Evolutionary conservation across 2,329 filamentous ascomycete genomes (phyloP), one percentile per base, ranked within the genome.

Genomic region (Bipolaris bicolor): DNA sequence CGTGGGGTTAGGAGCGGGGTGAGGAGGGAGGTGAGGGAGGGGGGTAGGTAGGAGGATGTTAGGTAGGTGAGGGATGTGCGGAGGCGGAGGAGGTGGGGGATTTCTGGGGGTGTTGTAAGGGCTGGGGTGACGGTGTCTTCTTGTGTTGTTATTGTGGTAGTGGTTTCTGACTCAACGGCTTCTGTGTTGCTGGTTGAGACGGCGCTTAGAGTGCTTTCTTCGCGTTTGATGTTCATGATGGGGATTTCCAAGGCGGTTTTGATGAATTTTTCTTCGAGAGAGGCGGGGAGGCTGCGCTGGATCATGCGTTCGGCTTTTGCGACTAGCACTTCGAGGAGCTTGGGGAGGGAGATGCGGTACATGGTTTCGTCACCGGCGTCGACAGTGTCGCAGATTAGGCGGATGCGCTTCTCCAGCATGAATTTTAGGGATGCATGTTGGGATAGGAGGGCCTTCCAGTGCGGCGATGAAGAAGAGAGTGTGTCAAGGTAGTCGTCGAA

Each of bases 221-320:
- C 83, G 44, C 86, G 82, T 68, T 83, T 88, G 39, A 92, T 81
- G 31, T 86, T 86, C 65, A 91, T 79, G 41, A 96, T 80, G 0
- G 95, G 94, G 4, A 88, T 84, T 65, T 95, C 90, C 5, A 99
- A 80, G 2, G 85, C 84, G 68, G 89, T 89, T 49, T 83, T 85
- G 7, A 99, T 86, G 66, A 97, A 96, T 40, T 86, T 88, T 45
- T 95, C 90, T 72, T 97, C 94, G 82, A 99, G 84, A 66, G 89
- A 96, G 6, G 81, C 78, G 1, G 95, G 92, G 9, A 98, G 78
- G 0, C 87, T 86, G 1, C 78, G 79, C 4, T 79, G 76, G n/a
- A 83, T 81, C 82, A 96, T 89, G 5, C 81, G 82, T 59, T 83
- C 82, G 5, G 92, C 92, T 75, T 97, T 98, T 16, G 76, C 70